These are phyloP conservation scores for Pilobolus umbonatus DNA, from an alignment of 192 early-diverging fungal species.

Conservation along the genomic window DNA sequence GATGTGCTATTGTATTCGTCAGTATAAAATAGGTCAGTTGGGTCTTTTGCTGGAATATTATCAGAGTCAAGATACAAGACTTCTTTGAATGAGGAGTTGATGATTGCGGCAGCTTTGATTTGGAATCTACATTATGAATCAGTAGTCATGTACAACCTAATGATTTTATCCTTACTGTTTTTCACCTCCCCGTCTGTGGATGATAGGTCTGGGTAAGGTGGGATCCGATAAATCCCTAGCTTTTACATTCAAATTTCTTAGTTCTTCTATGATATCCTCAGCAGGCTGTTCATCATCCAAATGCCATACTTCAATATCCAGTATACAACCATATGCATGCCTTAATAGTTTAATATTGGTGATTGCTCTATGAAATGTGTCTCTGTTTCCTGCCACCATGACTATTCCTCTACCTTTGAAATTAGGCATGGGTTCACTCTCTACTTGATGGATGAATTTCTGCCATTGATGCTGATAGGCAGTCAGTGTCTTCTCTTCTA, in stretches of 20 bases:
- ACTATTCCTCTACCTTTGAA: slow-evolving; percentile 29
- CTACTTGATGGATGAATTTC: slow-evolving; percentile 7
- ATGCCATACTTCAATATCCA: slow-evolving; percentile 33
- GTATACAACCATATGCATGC: slow-evolving; percentile 6
- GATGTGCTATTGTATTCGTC: slow-evolving; percentile 31
- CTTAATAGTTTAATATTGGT: slow-evolving; percentile 25
- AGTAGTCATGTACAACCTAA: neutral
- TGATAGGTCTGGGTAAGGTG: slow-evolving; percentile 17
- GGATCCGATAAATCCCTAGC: slow-evolving; percentile 20
- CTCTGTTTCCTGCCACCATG: slow-evolving; percentile 29
- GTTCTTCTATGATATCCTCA: neutral
- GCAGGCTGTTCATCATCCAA: slow-evolving; percentile 22
- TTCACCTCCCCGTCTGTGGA: slow-evolving; percentile 13
- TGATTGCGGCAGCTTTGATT: slow-evolving; percentile 40
- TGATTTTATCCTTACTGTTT: slow-evolving; percentile 27
- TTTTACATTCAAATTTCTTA: slow-evolving; percentile 3
- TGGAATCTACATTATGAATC: slow-evolving; percentile 23
- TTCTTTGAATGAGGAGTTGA: slow-evolving; percentile 37
- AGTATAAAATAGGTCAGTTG: slow-evolving; percentile 37
- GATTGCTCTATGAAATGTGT: slow-evolving; percentile 19
- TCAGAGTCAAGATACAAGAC: slow-evolving; percentile 46
- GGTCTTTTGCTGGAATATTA: slow-evolving; percentile 36
- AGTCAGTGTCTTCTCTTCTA: slow-evolving; percentile 1
- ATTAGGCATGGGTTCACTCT: neutral
- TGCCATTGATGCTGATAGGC: slow-evolving; percentile 24